Evolutionary conservation across 2,329 filamentous ascomycete genomes (phyloP), one percentile per base, ranked within the genome.

Genomic region (Blastomyces percursus): DNA sequence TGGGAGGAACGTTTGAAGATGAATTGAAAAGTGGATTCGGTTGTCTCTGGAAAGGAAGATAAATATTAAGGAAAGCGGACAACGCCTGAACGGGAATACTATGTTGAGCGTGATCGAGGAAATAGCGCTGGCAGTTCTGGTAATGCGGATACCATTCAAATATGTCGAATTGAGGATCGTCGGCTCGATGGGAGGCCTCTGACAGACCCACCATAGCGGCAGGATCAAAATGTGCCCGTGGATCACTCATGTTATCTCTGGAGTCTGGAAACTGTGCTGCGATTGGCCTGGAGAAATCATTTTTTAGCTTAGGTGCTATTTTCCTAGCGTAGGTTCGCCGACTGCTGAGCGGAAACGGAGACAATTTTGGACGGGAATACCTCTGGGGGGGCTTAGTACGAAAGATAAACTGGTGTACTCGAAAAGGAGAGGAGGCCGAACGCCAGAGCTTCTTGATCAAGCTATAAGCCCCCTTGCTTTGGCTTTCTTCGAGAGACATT

Each of bases 111-210:
- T 93, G 86, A 70, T 96, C 90, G 70, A 97, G 80, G 72, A 97
- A 99, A 78, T 93, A 96, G 63, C 85, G 85, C 68, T 93, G 86
- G 76, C 94, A 99, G 67, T 86, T 91, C 75, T 94, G 88, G 74
- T 95, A 96, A 64, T 89, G 88, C 11, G 90, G 89, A 73, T 96
- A 89, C 94, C 94, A 97, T 64, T 91, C 89, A 73, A 96, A 88
- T 66, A 96, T 89, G 74, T 79, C 77, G 64, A 78, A 85, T 65
- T 80, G 77, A 61, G 78, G 74, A 63, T 78, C 76, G 63, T 74
- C 72, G 55, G 74, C 64, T 27, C 71, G 63, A 27, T 73, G 73
- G 7, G 75, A 72, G 57, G 71, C 69, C 59, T 74, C 73, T 59
- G 70, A 69, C 59, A 76, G 63, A 40, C 72, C 75, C 61, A 74